A percentile compares a stretch with the other conserved stretches of the same genome.
Evolutionary conservation across 2,329 filamentous ascomycete genomes (phyloP).

Genomic region (Neocucurbitaria cava): DNA sequence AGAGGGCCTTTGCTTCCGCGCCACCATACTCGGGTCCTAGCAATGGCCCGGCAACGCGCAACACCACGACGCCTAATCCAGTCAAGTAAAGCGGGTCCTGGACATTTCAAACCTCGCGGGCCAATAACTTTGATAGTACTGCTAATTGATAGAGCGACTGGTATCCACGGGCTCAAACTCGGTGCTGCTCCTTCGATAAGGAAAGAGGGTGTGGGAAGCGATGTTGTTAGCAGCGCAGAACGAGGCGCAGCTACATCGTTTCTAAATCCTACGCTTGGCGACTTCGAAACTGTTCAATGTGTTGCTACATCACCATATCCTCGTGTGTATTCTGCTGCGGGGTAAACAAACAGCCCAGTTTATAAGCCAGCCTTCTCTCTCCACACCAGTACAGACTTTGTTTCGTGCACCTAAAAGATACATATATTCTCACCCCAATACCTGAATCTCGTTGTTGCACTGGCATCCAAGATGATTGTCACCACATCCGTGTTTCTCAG

Average conservation of each 20-base stretch:
- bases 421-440: too few relatives aligned
- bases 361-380: neutral
- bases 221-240: neutral
- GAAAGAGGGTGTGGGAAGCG: neutral
- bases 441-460: too few relatives aligned
- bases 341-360: neutral
- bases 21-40: neutral
- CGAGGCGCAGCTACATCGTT: neutral
- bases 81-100: neutral
- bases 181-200: neutral
- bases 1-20: neutral
- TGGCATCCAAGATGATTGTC: neutral
- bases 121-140: neutral
- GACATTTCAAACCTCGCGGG: neutral
- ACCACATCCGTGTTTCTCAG: neutral
- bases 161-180: neutral
- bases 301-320: neutral
- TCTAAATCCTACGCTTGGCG: neutral
- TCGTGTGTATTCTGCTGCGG: neutral
- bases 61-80: neutral
- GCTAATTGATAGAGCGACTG: neutral
- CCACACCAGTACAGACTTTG: neutral
- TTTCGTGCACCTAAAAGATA: too few relatives aligned
- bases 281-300: neutral
- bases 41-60: neutral